Evolutionary conservation across 139 green algal genomes (phyloP), one percentile per base, ranked within the genome.

Genomic region (Volvox africanus): DNA sequence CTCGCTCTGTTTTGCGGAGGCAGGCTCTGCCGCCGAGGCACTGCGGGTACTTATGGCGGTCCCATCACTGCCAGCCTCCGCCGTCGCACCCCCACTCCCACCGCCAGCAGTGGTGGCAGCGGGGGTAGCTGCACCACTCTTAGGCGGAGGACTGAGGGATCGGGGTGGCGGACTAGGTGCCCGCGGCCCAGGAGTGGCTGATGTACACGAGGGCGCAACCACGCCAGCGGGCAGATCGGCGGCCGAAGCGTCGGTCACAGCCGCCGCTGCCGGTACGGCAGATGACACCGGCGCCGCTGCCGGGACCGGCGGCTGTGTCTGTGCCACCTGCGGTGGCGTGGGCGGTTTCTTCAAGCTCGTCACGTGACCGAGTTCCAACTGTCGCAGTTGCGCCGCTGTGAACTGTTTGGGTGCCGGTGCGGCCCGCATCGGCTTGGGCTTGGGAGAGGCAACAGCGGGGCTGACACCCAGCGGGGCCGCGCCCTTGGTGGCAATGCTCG

Each of bases 391-490:
- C 30, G 30, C 73, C 19, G 71, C 6, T 1, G 71, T 90, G 71
- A 90, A 90, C 86, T 90, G 86, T 44, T 83, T 83, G 21, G 86
- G 71, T 24, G 86, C 71, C 11, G 86, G 86, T 22, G 86, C 86
- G 11, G 73, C 73, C 19, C 86, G 86, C 44, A 69, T 28, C 19
- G 86, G 86, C 73, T 84, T 90, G 50, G 71, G 20, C 30, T 75
- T 61, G 19, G 30, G 65, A 61, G n/a, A 5, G 61, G n/a, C n/a
- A n/a, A n/a, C n/a, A n/a, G n/a, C n/a, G n/a, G n/a, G n/a, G n/a
- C n/a, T n/a, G n/a, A n/a, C n/a, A n/a, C n/a, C 32, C 32, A 35
- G 33, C 18, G 82, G 62, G 13, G 30, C 61, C 82, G 20, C 35
- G 18, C 19, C 17, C 12, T 20, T 28, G 32, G 55, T 62, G 30